These are phyloP conservation scores for Ophiostoma pallidulum DNA, from an alignment of 2,329 filamentous ascomycete genomes.

Conservation along the genomic window DNA sequence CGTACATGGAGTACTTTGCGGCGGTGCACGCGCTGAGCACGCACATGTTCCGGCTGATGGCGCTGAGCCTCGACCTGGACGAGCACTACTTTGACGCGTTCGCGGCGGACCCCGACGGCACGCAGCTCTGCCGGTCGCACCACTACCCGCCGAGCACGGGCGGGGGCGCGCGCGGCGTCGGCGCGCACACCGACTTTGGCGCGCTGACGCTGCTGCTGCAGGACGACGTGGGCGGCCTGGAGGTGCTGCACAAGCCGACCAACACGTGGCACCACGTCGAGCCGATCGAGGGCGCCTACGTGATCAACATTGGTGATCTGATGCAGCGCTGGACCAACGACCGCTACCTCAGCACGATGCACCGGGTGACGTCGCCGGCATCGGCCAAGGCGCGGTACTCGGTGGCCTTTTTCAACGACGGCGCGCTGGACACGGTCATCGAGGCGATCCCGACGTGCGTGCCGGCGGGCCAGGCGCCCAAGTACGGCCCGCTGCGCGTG, in stretches of 20 bases:
- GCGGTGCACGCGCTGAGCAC: conserved; percentile 6
- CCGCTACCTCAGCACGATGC: conserved; percentile 42
- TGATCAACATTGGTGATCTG: conserved; percentile 42
- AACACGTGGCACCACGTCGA: conserved; percentile 35
- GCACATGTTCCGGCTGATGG: conserved; percentile 17
- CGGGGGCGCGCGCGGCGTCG: conserved; percentile 30
- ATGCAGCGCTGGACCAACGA: conserved; percentile 43
- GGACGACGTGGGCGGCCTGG: conserved; percentile 37
- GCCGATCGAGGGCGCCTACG: conserved; percentile 34
- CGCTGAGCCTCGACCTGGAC: conserved; percentile 33
- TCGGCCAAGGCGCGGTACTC: conserved; percentile 41
- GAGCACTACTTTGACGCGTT: conserved; percentile 29
- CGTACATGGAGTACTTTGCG: conserved; percentile 11
- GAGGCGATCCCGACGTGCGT: conserved; percentile 28
- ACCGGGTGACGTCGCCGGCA: conserved; percentile 43
- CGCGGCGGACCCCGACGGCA: conserved; percentile 6
- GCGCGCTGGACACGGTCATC: conserved; percentile 23
- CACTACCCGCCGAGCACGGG: conserved; percentile 28
- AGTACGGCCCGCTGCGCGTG: conserved; percentile 24
- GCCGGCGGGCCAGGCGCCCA: conserved; percentile 22
- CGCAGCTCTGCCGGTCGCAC: conserved; percentile 11
- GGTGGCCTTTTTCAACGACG: conserved; percentile 46
- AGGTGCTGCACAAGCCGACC: conserved; percentile 37
- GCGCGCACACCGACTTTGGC: conserved; percentile 45
- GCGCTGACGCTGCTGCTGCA: conserved; percentile 45